phyloP scores from a whole-genome alignment of 2,329 filamentous ascomycete genomes.

The Nakataea oryzae region DNA sequence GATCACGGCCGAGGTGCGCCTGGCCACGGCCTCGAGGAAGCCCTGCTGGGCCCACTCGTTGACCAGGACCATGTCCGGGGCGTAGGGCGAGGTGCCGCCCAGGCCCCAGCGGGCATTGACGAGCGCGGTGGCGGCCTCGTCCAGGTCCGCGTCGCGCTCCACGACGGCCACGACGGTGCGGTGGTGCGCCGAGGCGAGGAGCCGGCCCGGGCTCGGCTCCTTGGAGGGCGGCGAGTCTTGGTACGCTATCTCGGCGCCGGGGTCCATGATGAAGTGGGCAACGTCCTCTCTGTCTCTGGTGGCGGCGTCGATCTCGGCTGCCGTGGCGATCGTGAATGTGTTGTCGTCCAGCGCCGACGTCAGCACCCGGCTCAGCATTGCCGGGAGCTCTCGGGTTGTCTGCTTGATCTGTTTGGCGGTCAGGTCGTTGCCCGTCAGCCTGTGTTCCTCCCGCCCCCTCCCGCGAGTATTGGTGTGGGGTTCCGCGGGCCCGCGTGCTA shows the following conservation, averaged over 20 bases:
- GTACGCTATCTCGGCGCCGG: too few species aligned
- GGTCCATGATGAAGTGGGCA: not conserved
- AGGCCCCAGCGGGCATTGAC: constrained; percentile 43
- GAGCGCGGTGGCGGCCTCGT: constrained; percentile 39
- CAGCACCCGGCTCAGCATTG: constrained; percentile 12
- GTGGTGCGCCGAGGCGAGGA: not conserved
- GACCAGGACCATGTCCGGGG: constrained; percentile 52
- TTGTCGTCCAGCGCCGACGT: constrained; percentile 14
- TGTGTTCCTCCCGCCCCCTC: too few species aligned
- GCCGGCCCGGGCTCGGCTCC: too few species aligned
- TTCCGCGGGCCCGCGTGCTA: constrained; percentile 16
- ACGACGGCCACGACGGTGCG: constrained; percentile 41
- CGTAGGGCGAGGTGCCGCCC: constrained; percentile 46
- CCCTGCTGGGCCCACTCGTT: constrained; percentile 49
- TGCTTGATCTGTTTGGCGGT: not conserved
- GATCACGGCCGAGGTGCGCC: not conserved
- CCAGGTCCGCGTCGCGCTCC: constrained; percentile 46
- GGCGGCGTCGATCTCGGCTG: not conserved
- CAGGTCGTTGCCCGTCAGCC: too few species aligned
- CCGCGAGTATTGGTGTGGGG: constrained; percentile 9
- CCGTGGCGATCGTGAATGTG: constrained; percentile 10
- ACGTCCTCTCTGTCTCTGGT: not conserved
- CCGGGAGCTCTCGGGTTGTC: constrained; percentile 11
- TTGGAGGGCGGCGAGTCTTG: too few species aligned
- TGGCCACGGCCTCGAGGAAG: constrained; percentile 37